Evolutionary conservation across 805 yeast species (phyloP), one percentile per base, ranked within the genome.

Genomic region (Nakazawaea ishiwadae): DNA sequence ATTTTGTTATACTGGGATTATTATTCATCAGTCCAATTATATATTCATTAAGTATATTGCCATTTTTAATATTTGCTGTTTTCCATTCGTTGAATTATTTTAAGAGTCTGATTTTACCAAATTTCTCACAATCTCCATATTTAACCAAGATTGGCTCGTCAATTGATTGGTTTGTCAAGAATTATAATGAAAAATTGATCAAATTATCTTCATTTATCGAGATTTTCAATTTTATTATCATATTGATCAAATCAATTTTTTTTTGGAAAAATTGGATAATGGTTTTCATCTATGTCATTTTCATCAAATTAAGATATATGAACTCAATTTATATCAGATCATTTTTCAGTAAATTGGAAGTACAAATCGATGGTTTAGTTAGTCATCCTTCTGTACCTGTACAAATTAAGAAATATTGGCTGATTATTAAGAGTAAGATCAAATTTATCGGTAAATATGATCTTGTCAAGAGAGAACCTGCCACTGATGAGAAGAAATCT

Each of bases 81-180:
- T 89, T 91, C 77, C 97, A 90, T 59, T 79, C 78, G 9, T 66
- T 89, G 54, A 80, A 83, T 15, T 91, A 86, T 65, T 49, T 74
- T 41, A 77, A 83, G 51, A 70, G 78, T 31, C 73, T 71, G 48
- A 49, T 91, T 42, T 66, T 90, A 39, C 96, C 97, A 30, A 66
- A 76, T 5, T 62, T 79, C 18, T 71, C 73, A 42, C 48, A 49
- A 37, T 38, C 62, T n/a, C n/a, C n/a, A n/a, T n/a, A n/a, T n/a
- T n/a, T n/a, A n/a, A n/a, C n/a, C n/a, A n/a, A n/a, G n/a, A n/a
- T n/a, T n/a, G n/a, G n/a, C n/a, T n/a, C n/a, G n/a, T 44, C 47
- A 41, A 59, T 81, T 31, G 68, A 64, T 40, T 45, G 50, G 9
- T 74, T 82, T 47, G 69, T 77, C 45, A 65, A 64, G 48, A 63